Conservation (phyloP, 768 basidiomycete genomes). For the Crassisporium funariophilum region DNA sequence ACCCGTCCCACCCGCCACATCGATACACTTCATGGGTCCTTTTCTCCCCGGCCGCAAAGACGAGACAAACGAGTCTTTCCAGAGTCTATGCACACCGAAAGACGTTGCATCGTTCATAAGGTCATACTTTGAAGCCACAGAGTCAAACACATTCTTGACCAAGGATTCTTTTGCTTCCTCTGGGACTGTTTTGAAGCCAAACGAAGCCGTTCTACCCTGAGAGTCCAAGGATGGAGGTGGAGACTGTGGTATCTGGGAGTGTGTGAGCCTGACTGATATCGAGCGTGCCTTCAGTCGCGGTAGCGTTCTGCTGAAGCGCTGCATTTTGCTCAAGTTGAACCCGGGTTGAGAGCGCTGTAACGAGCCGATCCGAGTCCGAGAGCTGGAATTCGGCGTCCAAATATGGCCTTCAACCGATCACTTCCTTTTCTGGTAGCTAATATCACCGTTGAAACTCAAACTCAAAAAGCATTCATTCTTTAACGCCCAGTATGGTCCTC, state of each 20-base stretch:
- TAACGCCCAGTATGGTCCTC: constrained; percentile 17
- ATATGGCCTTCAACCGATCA: constrained; percentile 11
- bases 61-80: constrained; percentile 92
- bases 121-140: constrained; percentile 94
- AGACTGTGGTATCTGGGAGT: constrained; percentile 23
- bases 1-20: constrained; percentile 97
- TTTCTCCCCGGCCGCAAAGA: constrained; percentile 74
- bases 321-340: constrained; percentile 20
- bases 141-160: constrained; percentile 93
- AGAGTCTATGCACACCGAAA: constrained; percentile 91
- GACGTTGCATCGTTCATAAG: constrained; percentile 99
- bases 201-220: constrained; percentile 67
- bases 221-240: constrained; percentile 13
- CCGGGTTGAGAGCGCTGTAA: too few species aligned
- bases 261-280: constrained; percentile 17
- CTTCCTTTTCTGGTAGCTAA: constrained; percentile 13
- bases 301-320: constrained; percentile 19
- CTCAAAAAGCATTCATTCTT: constrained; percentile 4
- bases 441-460: constrained; percentile 4
- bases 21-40: constrained; percentile 80
- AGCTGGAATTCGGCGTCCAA: too few species aligned
- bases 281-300: constrained; percentile 19
- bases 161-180: constrained; percentile 86
- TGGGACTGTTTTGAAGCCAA: constrained; percentile 90
- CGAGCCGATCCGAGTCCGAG: too few species aligned